Evolutionary conservation across 345 rosid genomes (phyloP).

Genomic region (Eucalyptus cladocalyx): DNA sequence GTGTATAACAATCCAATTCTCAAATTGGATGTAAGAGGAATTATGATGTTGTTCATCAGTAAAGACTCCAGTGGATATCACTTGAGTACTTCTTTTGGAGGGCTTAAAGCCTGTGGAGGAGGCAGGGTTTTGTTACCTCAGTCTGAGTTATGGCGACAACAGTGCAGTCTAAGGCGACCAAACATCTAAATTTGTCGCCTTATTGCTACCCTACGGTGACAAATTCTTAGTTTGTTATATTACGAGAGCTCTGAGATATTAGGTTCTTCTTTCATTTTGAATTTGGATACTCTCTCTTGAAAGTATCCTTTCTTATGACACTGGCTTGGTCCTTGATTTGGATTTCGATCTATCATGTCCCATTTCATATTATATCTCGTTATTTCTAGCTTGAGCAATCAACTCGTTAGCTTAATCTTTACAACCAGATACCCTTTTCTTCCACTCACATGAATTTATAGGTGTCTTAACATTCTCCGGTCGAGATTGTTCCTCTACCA

Average conservation of each 20-base stretch:
- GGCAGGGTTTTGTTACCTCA: not conserved
- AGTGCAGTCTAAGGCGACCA: not conserved
- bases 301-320: not conserved
- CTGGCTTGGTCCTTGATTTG: not conserved
- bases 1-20: not conserved
- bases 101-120: not conserved
- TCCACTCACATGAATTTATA: not conserved
- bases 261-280: not conserved
- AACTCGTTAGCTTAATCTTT: not conserved
- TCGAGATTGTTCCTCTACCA: not conserved
- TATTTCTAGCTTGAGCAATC: not conserved
- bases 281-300: not conserved
- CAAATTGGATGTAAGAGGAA: not conserved
- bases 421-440: not conserved
- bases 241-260: not conserved
- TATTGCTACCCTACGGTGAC: not conserved
- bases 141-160: not conserved
- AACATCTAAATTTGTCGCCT: not conserved
- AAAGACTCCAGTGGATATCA: not conserved
- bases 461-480: not conserved
- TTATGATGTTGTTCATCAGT: not conserved
- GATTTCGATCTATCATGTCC: not conserved
- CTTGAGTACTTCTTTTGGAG: not conserved
- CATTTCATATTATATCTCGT: not conserved
- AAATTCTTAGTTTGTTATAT: not conserved